phyloP scores from a whole-genome alignment of 2,329 filamentous ascomycete species.

The Diaporthe sp. region DNA sequence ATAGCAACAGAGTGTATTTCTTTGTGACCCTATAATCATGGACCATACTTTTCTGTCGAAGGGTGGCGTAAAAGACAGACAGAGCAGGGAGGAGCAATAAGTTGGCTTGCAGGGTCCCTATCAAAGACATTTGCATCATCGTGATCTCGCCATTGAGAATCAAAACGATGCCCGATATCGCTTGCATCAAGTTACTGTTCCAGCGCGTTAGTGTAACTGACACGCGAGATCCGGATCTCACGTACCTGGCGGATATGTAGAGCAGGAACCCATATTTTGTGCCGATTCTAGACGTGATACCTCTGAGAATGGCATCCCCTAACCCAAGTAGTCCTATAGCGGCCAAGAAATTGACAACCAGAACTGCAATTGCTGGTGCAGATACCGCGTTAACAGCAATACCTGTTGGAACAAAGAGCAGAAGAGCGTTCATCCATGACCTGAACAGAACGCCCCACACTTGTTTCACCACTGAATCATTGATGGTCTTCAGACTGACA shows the following conservation, averaged over 20 bases:
- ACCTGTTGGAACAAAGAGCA: conserved; percentile 17
- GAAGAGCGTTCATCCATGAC: conserved; percentile 13
- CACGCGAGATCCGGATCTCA: too few relatives aligned
- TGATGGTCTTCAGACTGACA: background rate
- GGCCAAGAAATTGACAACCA: conserved; percentile 26
- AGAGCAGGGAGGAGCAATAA: conserved; percentile 22
- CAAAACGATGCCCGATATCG: conserved; percentile 7
- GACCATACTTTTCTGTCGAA: background rate
- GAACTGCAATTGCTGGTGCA: background rate
- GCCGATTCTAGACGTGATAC: background rate
- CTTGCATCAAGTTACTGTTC: conserved; percentile 18
- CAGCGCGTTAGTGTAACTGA: background rate
- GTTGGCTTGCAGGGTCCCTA: conserved; percentile 19
- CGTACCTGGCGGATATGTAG: conserved; percentile 23
- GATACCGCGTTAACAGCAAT: background rate
- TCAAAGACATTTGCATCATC: background rate
- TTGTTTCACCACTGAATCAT: background rate
- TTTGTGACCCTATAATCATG: background rate
- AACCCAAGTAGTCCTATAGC: background rate
- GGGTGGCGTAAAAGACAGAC: background rate
- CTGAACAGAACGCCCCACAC: background rate
- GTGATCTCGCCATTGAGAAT: background rate
- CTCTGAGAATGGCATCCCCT: conserved; percentile 1
- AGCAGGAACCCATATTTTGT: background rate
- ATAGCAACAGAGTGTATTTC: background rate